Conservation (phyloP, 768 basidiomycete genomes). For the Strobilomyces dryophilus region DNA sequence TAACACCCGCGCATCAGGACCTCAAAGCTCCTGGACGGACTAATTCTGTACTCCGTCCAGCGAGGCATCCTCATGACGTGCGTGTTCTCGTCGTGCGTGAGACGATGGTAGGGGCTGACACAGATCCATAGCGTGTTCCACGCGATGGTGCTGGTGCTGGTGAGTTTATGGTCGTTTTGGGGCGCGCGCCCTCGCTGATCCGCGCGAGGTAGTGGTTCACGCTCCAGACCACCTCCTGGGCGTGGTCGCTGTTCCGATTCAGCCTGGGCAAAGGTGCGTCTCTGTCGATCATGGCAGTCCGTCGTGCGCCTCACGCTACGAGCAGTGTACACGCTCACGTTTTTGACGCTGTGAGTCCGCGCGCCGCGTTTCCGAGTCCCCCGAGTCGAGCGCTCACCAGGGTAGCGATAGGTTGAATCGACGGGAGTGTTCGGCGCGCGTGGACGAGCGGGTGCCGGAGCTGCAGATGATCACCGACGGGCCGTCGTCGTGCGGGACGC, state of each 20-base stretch:
- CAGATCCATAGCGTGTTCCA: conserved; percentile 1
- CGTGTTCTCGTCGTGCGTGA: not conserved
- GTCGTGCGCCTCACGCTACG: not conserved
- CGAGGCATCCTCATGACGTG: conserved; percentile 15
- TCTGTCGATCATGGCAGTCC: no score
- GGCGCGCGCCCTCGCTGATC: not conserved
- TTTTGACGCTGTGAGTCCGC: conserved; percentile 9
- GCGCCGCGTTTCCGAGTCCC: not conserved
- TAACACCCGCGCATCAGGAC: not conserved
- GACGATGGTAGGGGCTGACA: not conserved
- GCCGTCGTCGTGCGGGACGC: not conserved
- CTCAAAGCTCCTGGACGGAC: not conserved
- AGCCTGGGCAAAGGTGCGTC: conserved; percentile 12
- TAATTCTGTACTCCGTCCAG: conserved; percentile 12
- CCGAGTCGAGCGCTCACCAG: not conserved
- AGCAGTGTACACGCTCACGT: conserved; percentile 15
- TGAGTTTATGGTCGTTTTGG: not conserved
- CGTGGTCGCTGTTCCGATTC: conserved; percentile 13
- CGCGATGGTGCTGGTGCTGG: conserved; percentile 4
- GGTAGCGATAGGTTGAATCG: conserved; percentile 7
- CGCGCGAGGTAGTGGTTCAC: conserved; percentile 7
- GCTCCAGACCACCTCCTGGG: not conserved
- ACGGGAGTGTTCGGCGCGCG: conserved; percentile 1
- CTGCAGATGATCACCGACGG: no score
- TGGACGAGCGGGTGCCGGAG: no score